Evolutionary conservation across 2,329 filamentous ascomycete genomes (phyloP).

Genomic region (Phyllosticta paracitricarpa): DNA sequence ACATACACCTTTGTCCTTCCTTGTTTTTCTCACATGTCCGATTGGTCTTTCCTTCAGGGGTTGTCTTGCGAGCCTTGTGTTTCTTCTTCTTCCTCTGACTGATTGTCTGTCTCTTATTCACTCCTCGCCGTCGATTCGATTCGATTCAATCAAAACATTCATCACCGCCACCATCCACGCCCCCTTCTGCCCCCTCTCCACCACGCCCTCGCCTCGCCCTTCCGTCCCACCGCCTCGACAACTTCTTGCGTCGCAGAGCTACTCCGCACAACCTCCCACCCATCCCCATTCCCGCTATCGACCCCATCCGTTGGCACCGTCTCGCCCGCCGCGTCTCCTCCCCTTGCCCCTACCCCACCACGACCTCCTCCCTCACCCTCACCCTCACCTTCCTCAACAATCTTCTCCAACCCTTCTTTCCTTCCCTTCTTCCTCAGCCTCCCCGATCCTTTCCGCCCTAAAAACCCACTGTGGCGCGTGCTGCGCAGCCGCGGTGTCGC

Average conservation of each 20-base stretch:
- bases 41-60: not conserved
- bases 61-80: not conserved
- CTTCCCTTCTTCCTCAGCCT: no score
- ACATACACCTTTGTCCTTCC: not conserved
- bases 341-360: no score
- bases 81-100: no score
- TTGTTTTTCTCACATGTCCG: not conserved
- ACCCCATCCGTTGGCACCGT: not conserved
- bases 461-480: no score
- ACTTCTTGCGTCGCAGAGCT: not conserved
- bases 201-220: not conserved
- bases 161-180: no score
- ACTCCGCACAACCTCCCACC: not conserved
- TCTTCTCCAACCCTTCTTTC: no score
- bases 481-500: not conserved
- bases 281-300: not conserved
- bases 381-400: no score
- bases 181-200: not conserved
- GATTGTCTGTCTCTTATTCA: no score
- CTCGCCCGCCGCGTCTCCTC: not conserved
- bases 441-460: no score
- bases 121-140: no score
- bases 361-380: no score
- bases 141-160: no score
- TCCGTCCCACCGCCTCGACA: not conserved